phyloP scores from a whole-genome alignment of 257 asterid genomes.

The Cruciata laevipes region DNA sequence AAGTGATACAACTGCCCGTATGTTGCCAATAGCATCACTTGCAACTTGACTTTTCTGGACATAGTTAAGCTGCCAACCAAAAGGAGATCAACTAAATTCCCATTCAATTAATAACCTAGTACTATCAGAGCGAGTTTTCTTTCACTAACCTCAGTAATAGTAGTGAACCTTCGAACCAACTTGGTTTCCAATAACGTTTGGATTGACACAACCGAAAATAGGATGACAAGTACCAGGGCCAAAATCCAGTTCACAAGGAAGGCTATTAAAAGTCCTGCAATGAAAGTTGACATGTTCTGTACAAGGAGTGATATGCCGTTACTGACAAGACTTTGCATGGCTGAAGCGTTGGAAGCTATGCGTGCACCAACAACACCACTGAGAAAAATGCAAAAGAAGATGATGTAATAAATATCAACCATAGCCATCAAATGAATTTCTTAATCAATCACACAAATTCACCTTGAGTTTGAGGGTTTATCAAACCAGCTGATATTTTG shows the following conservation, averaged over 20 bases:
- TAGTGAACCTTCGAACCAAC: slow-evolving; percentile 11
- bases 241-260: slow-evolving; percentile 24
- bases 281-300: slow-evolving; percentile 25
- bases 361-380: slow-evolving; percentile 33
- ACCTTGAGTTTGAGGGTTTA: slow-evolving; percentile 31
- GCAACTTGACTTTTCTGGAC: slow-evolving; percentile 27
- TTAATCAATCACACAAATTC: too few species aligned
- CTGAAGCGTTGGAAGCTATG: slow-evolving; percentile 22
- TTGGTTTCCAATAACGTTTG: slow-evolving; percentile 18
- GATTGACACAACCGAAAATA: slow-evolving; percentile 10
- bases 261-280: slow-evolving; percentile 28
- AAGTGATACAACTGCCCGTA: slow-evolving; percentile 24
- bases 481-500: slow-evolving; percentile 31
- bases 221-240: slow-evolving; percentile 21
- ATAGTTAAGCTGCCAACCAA: slow-evolving; percentile 14
- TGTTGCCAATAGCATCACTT: slow-evolving; percentile 24
- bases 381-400: not conserved
- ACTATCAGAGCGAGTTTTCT: not conserved
- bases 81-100: not conserved
- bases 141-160: slow-evolving; percentile 17
- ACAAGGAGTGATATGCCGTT: slow-evolving; percentile 21
- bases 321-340: slow-evolving; percentile 17
- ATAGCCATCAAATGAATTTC: too few species aligned
- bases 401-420: too few species aligned
- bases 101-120: not conserved